A percentile compares a stretch with the other conserved stretches of the same genome.
Conservation (phyloP, 495 filamentous ascomycete genomes). For the Aspergillus indologenus region DNA sequence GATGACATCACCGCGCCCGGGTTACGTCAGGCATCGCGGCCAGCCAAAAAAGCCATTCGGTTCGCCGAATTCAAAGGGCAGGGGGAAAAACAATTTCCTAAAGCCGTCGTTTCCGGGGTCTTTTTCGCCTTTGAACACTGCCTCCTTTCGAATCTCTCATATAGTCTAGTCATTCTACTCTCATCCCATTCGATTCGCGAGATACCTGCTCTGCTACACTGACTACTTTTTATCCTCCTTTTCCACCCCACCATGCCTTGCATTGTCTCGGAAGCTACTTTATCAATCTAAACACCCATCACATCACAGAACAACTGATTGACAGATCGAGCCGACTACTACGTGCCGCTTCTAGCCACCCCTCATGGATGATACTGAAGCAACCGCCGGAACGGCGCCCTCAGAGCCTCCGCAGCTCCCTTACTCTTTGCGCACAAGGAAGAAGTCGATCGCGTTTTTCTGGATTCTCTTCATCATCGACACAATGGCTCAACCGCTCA, state of each 20-base stretch:
- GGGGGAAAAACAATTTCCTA: not conserved
- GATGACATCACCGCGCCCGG: conserved; percentile 12
- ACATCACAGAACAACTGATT: not conserved
- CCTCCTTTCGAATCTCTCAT: not conserved
- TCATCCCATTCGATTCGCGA: not conserved
- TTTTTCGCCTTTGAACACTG: not conserved
- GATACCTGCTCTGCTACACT: too few species aligned
- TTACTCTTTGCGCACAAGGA: conserved; percentile 53
- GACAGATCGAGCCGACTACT: not conserved
- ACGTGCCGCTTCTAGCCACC: conserved; percentile 3
- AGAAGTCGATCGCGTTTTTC: conserved; percentile 54
- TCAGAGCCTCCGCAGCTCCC: conserved; percentile 52
- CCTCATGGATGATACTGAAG: conserved; percentile 42
- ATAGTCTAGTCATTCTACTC: not conserved
- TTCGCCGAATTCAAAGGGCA: not conserved
- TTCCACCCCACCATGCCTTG: not conserved
- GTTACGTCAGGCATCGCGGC: conserved; percentile 18
- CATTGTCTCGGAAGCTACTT: not conserved
- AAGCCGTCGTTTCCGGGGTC: conserved; percentile 6
- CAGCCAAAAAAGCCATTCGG: not conserved
- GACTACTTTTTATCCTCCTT: too few species aligned
- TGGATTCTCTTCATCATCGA: conserved; percentile 58
- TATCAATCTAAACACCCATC: conserved; percentile 6
- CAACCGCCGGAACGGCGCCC: conserved; percentile 11
- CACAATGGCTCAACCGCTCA: conserved; percentile 51